Evolutionary conservation across 139 green algal genomes (phyloP).

Genomic region (Penium margaritaceum): DNA sequence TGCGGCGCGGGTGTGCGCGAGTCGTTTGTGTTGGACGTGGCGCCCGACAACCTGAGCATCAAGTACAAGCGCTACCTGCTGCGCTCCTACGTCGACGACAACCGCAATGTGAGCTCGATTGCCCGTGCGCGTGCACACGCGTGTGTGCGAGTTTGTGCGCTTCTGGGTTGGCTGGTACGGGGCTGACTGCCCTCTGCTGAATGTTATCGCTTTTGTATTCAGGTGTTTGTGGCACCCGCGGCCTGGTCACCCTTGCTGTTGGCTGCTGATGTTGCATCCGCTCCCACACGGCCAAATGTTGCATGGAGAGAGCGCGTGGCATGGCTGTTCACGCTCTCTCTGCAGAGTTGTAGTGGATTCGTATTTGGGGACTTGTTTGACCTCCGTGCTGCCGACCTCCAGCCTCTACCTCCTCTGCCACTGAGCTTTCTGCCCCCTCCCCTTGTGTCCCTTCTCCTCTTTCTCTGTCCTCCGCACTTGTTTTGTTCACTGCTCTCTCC

Average conservation of each 20-base stretch:
- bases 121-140: background rate
- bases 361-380: no score
- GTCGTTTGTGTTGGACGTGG: slow-evolving; percentile 42
- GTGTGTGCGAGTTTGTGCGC: background rate
- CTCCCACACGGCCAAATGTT: no score
- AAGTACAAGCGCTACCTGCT: slow-evolving; percentile 58
- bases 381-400: background rate
- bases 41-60: slow-evolving; percentile 27
- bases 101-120: slow-evolving; percentile 50
- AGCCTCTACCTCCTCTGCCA: background rate
- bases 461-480: background rate
- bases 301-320: no score
- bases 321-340: no score
- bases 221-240: no score
- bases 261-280: no score
- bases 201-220: no score
- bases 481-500: background rate
- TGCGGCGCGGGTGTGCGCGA: slow-evolving; percentile 51
- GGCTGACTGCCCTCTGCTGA: no score
- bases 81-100: slow-evolving; percentile 80
- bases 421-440: background rate
- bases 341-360: no score
- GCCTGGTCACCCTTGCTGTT: no score
- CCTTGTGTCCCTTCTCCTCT: background rate
- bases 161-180: no score